Evolutionary conservation across 1,139 yeast species (phyloP).

Genomic region (Saccharomyces hybrid): DNA sequence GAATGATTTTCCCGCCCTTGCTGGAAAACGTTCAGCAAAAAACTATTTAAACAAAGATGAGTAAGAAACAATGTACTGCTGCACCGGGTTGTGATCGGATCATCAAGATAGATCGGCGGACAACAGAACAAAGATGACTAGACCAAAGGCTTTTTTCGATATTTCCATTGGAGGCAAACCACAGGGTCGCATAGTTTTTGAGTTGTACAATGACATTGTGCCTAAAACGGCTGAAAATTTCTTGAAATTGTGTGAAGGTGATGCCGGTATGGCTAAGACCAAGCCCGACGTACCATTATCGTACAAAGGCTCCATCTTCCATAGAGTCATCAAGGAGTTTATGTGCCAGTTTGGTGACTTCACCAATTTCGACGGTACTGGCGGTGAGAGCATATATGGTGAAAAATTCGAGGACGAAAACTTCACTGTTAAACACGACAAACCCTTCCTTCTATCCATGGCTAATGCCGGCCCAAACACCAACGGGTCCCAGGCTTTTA

Average conservation of each 20-base stretch:
- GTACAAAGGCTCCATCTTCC: slow-evolving; percentile 78
- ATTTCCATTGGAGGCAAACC: slow-evolving; percentile 57
- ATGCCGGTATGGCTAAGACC: slow-evolving; percentile 55
- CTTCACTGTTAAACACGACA: slow-evolving; percentile 65
- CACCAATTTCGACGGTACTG: slow-evolving; percentile 82
- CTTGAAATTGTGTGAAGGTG: slow-evolving; percentile 85
- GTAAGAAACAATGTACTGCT: no score
- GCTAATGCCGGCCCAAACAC: slow-evolving; percentile 95
- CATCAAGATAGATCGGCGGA: no score
- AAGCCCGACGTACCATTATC: slow-evolving; percentile 54
- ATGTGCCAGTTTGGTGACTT: slow-evolving; percentile 98
- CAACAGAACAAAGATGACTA: slow-evolving; percentile 12
- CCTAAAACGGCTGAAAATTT: slow-evolving; percentile 94
- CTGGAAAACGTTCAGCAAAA: background rate
- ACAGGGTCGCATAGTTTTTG: slow-evolving; percentile 69
- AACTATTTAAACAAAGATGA: background rate
- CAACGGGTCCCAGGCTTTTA: slow-evolving; percentile 91
- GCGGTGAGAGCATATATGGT: slow-evolving; percentile 93
- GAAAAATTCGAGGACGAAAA: slow-evolving; percentile 93
- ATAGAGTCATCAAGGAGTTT: slow-evolving; percentile 82
- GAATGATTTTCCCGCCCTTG: background rate
- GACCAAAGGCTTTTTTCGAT: slow-evolving; percentile 68
- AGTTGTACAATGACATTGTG: slow-evolving; percentile 68
- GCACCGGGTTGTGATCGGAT: no score
- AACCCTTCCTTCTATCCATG: slow-evolving; percentile 87